These are phyloP conservation scores for Sporothrix sp. DNA, from an alignment of 2,329 filamentous ascomycete species.

Conservation along the genomic window DNA sequence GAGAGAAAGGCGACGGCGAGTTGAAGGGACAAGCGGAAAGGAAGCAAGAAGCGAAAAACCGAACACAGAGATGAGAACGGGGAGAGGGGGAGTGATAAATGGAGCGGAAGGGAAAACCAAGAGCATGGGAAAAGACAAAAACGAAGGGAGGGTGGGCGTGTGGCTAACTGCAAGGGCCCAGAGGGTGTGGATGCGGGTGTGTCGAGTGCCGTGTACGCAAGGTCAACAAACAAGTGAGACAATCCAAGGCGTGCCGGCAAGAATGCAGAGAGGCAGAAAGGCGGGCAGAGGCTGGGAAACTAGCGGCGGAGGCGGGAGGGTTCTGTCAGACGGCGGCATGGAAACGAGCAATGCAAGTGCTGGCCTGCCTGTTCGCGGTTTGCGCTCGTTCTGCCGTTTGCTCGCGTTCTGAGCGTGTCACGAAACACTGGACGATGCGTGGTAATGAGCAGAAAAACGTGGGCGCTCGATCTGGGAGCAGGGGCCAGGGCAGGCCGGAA, in stretches of 20 bases:
- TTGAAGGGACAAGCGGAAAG: no score
- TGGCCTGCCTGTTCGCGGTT: background rate
- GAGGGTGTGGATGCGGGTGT: no score
- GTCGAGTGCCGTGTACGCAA: no score
- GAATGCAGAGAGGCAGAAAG: conserved; percentile 5
- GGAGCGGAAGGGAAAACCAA: background rate
- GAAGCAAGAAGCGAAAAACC: no score
- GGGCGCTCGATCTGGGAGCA: background rate
- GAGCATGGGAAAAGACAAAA: background rate
- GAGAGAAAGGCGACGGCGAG: no score
- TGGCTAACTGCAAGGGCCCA: background rate
- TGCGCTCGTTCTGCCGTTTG: background rate
- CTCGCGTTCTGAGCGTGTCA: background rate
- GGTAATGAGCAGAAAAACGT: background rate
- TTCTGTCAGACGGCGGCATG: background rate
- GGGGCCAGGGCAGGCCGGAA: background rate
- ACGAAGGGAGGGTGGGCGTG: background rate
- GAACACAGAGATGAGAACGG: background rate
- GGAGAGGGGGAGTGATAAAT: background rate
- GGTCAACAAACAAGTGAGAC: conserved; percentile 2
- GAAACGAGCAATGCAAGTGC: background rate
- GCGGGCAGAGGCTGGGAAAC: conserved; percentile 6
- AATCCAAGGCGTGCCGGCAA: background rate
- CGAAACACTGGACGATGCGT: background rate
- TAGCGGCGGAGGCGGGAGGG: conserved; percentile 2